Evolutionary conservation across 1,139 yeast species (phyloP).

Genomic region (Arxiozyma slooffiae): DNA sequence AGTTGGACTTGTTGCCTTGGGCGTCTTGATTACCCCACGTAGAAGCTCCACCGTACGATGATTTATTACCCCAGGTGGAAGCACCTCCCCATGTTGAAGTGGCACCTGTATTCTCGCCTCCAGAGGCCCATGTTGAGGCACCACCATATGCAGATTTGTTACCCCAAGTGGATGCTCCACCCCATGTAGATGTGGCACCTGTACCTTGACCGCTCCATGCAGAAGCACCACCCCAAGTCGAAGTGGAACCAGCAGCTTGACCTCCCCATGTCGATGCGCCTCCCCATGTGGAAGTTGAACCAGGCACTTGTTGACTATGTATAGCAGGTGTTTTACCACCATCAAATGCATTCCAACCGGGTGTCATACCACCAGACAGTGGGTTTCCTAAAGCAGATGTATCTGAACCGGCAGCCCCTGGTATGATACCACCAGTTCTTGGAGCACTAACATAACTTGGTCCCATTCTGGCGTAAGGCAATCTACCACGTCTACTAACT

Average conservation of each 20-base stretch:
- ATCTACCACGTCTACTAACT: slow-evolving; percentile 33
- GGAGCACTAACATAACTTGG: slow-evolving; percentile 32
- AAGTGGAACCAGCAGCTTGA: slow-evolving; percentile 37
- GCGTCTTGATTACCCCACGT: slow-evolving; percentile 33
- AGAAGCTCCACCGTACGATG: slow-evolving; percentile 28
- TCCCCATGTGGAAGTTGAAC: slow-evolving; percentile 42
- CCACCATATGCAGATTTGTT: slow-evolving; percentile 31
- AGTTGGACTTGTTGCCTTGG: slow-evolving; percentile 23
- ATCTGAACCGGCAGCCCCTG: slow-evolving; percentile 16
- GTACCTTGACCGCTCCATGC: slow-evolving; percentile 36
- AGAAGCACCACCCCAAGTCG: slow-evolving; percentile 35
- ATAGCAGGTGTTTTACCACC: slow-evolving; percentile 44
- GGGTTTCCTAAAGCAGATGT: slow-evolving; percentile 19
- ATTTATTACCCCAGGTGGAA: slow-evolving; percentile 18
- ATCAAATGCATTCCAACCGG: slow-evolving; percentile 41
- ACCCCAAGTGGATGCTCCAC: slow-evolving; percentile 40
- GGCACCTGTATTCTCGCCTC: slow-evolving; percentile 28
- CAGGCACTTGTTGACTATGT: slow-evolving; percentile 30
- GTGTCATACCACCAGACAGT: slow-evolving; percentile 43
- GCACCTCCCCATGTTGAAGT: slow-evolving; percentile 30
- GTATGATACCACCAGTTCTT: slow-evolving; percentile 23
- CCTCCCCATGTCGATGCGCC: slow-evolving; percentile 45
- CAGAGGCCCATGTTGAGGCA: slow-evolving; percentile 30
- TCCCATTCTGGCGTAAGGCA: slow-evolving; percentile 29
- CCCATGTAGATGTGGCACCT: slow-evolving; percentile 34